phyloP scores from a whole-genome alignment of 257 asterid species.

The Dorcoceras hygrometricum region DNA sequence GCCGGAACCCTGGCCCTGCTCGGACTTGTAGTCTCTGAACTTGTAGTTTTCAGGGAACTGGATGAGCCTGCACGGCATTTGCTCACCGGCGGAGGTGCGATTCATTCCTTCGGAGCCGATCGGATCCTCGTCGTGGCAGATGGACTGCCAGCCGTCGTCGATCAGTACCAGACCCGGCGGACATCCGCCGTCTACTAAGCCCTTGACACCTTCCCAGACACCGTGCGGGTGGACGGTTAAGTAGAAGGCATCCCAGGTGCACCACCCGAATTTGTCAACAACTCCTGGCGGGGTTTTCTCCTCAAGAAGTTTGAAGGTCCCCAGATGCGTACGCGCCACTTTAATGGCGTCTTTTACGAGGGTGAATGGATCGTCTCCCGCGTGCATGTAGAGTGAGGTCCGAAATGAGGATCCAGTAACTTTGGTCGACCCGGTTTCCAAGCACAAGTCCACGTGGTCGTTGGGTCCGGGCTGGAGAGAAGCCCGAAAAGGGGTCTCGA shows the following conservation, averaged over 20 bases:
- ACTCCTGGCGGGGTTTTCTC: conserved; percentile 91
- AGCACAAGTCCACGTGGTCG: conserved; percentile 59
- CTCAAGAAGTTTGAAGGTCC: conserved; percentile 65
- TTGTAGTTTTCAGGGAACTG: conserved; percentile 75
- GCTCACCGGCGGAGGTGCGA: conserved; percentile 90
- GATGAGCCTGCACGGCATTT: conserved; percentile 88
- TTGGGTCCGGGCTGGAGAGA: conserved; percentile 69
- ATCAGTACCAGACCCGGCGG: conserved; percentile 89
- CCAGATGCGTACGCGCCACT: conserved; percentile 73
- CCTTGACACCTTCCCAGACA: conserved; percentile 73
- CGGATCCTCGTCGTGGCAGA: conserved; percentile 87
- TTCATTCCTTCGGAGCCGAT: conserved; percentile 72
- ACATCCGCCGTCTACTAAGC: conserved; percentile 84
- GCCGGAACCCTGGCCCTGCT: conserved; percentile 49
- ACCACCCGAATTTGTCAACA: conserved; percentile 97
- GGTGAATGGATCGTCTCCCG: conserved; percentile 70
- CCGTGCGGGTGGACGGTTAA: conserved; percentile 89
- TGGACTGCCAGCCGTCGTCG: conserved; percentile 97
- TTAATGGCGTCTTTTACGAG: conserved; percentile 74
- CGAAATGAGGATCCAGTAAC: conserved; percentile 48
- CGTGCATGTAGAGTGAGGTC: conserved; percentile 67
- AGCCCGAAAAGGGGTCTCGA: conserved; percentile 74
- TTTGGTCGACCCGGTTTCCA: conserved; percentile 75
- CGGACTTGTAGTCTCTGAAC: conserved; percentile 65
- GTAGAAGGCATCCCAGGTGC: conserved; percentile 98